Evolutionary conservation across 2,329 filamentous ascomycete genomes (phyloP).

Genomic region (Talaromyces marneffei): DNA sequence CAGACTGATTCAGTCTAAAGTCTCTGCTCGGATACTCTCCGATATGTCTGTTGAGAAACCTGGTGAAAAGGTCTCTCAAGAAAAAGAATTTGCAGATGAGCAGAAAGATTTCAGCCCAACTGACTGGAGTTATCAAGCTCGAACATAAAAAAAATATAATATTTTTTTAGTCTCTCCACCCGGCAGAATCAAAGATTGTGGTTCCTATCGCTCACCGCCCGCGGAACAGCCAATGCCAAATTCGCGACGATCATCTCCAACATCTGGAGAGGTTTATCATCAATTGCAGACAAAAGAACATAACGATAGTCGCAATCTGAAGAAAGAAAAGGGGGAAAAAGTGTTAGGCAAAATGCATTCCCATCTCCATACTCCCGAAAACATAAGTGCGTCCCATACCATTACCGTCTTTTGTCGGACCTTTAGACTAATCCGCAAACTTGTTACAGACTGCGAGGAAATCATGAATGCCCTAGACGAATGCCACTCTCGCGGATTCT

Average conservation of each 20-base stretch:
- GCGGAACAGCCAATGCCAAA: constrained; percentile 5
- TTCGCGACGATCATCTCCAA: background rate
- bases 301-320: background rate
- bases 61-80: background rate
- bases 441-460: constrained; percentile 81
- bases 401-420: background rate
- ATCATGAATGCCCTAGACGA: constrained; percentile 91
- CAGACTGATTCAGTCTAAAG: background rate
- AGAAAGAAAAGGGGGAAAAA: too few species aligned
- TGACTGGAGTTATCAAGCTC: background rate
- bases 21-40: background rate
- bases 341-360: constrained; percentile 75
- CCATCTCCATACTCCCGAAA: constrained; percentile 89
- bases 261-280: background rate
- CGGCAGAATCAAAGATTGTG: constrained; percentile 12
- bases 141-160: constrained; percentile 6
- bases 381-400: constrained; percentile 58
- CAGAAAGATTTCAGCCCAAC: background rate
- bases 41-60: background rate
- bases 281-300: background rate
- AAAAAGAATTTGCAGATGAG: background rate
- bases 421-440: background rate
- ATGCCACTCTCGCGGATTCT: constrained; percentile 86
- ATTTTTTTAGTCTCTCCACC: constrained; percentile 12
- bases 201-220: constrained; percentile 12